A percentile compares a stretch with the other conserved stretches of the same genome.
These are phyloP conservation scores for Avena eriantha DNA, from an alignment of 176 grass and related monocot genomes.

Conservation along the genomic window DNA sequence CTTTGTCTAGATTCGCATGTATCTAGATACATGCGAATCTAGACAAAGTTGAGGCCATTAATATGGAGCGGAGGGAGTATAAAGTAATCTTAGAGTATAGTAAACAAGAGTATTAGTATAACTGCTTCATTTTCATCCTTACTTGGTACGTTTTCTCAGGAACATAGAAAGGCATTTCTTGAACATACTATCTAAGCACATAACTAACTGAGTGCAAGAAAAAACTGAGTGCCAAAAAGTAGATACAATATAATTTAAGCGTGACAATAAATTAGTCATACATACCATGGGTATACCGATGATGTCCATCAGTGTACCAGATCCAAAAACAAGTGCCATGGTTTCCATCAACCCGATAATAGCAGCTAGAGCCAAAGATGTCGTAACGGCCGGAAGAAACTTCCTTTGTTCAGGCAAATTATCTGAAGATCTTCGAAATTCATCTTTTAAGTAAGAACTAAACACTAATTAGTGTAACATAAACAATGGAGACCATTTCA, in stretches of 20 bases:
- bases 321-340: slow-evolving; percentile 62
- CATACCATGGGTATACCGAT: slow-evolving; percentile 87
- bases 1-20: too few species aligned
- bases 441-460: slow-evolving; percentile 52
- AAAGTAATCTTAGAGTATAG: neutral
- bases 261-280: slow-evolving; percentile 32
- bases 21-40: too few species aligned
- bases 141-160: neutral
- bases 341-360: slow-evolving; percentile 73
- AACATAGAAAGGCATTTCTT: neutral
- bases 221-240: neutral
- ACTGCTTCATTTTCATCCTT: neutral
- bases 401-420: slow-evolving; percentile 51
- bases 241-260: neutral
- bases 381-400: slow-evolving; percentile 82
- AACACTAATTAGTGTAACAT: neutral
- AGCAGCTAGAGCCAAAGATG: slow-evolving; percentile 83
- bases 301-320: slow-evolving; percentile 66
- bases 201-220: neutral
- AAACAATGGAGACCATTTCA: neutral
- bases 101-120: neutral
- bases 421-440: slow-evolving; percentile 2
- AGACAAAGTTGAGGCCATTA: too few species aligned
- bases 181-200: neutral
- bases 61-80: too few species aligned